Evolutionary conservation across 129 eudicot species (phyloP), one percentile per base, ranked within the genome.

Genomic region (Erigeron canadensis): DNA sequence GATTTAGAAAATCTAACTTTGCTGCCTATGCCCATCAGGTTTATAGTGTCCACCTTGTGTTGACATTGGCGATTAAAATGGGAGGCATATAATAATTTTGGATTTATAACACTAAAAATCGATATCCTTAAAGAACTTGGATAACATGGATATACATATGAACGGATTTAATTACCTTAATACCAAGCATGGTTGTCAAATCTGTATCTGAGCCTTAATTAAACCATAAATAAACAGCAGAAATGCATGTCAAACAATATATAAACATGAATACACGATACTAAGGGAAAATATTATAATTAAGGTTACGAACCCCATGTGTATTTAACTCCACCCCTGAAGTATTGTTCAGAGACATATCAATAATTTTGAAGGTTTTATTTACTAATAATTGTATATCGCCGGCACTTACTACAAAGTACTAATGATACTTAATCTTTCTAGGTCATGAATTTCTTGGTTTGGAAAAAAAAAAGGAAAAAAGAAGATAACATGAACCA

Each of bases 151-250:
- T 48, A 15, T 48, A 48, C 19, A 4, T n/a, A 15, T n/a, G 16
- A 15, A 19, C 8, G 28, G 37, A 18, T 16, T 17, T 8, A 19
- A 8, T 9, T 16, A 55, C 34, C 19, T 17, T 8, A 8, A 18
- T 55, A 55, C 61, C 37, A 55, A 55, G 61, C 37, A 55, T 16
- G 19, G 61, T 55, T 55, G 61, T 55, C 12, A 8, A 55, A n/a
- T 0, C 9, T 18, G 23, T 18, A 55, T 55, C 61, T 19, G 28
- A 19, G 34, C 12, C 61, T 55, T 28, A 55, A 5, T 55, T 55
- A 16, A 28, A 28, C 34, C 34, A 28, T 28, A 28, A 28, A 28
- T 28, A 28, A 28, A 2, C 3, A 28, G 2, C 34, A 3, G 34
- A 28, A 28, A 28, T 28, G 34, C 34, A 28, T 28, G 34, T 28